Conservation (phyloP, 768 basidiomycete genomes). For the Rhodotorula taiwanensis region DNA sequence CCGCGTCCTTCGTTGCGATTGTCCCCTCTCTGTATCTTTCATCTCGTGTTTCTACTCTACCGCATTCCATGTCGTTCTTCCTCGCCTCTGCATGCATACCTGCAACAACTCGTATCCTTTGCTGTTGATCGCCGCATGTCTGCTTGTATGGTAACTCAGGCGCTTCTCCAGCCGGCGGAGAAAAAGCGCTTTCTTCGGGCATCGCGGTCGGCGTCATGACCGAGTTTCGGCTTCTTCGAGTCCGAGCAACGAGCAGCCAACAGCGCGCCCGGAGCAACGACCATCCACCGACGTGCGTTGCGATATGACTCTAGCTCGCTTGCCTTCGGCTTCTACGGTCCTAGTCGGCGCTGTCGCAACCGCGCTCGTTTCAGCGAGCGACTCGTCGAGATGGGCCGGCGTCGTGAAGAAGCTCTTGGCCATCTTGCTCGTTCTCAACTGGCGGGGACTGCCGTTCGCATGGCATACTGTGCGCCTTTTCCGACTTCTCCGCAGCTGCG, state of each 20-base stretch:
- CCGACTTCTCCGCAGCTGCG: too few relatives aligned
- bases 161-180: background rate
- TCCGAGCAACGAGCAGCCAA: too few relatives aligned
- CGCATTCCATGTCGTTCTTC: background rate
- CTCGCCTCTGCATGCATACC: background rate
- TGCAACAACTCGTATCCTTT: background rate
- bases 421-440: conserved; percentile 25
- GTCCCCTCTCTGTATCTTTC: background rate
- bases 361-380: background rate
- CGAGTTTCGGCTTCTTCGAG: too few relatives aligned
- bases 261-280: too few relatives aligned
- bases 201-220: too few relatives aligned
- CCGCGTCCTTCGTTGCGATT: background rate
- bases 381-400: background rate
- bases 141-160: background rate
- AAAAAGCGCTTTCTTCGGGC: too few relatives aligned
- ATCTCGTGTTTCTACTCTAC: background rate
- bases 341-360: background rate
- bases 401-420: conserved; percentile 13
- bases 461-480: conserved; percentile 29
- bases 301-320: background rate
- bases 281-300: background rate
- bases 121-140: background rate
- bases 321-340: conserved; percentile 11
- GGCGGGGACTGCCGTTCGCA: conserved; percentile 16